Evolutionary conservation across 2,329 filamentous ascomycete species (phyloP).

Genomic region (Aspergillus hiratsukae): DNA sequence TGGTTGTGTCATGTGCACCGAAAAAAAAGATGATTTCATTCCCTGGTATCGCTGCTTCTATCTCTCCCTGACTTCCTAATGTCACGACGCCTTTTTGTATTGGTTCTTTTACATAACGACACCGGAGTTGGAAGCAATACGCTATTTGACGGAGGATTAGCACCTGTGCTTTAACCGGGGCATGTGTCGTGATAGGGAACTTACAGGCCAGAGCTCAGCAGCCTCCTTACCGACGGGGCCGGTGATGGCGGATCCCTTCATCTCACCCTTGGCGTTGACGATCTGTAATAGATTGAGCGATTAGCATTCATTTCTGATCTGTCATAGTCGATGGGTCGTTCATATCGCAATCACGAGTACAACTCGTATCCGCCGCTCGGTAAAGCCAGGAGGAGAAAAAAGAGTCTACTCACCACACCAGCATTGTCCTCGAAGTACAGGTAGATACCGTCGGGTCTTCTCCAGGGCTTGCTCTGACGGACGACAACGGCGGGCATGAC

Average conservation of each 20-base stretch:
- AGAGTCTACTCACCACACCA: conserved; percentile 72
- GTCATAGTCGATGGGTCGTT: background rate
- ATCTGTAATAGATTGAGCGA: conserved; percentile 55
- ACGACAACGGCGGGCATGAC: conserved; percentile 99
- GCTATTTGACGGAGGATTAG: conserved; percentile 46
- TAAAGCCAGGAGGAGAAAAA: background rate
- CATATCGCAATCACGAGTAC: too few species aligned
- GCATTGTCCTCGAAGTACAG: conserved; percentile 99
- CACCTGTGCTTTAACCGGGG: background rate
- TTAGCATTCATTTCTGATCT: background rate
- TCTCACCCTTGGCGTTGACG: conserved; percentile 99
- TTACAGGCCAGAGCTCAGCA: conserved; percentile 97
- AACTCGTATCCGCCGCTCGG: background rate
- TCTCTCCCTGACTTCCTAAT: conserved; percentile 12
- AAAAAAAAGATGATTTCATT: conserved; percentile 1
- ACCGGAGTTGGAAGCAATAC: conserved; percentile 99
- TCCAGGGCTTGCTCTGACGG: conserved; percentile 98
- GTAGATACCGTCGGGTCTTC: conserved; percentile 96
- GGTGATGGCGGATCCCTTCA: conserved; percentile 99
- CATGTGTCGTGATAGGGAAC: conserved; percentile 34
- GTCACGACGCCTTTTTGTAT: conserved; percentile 4
- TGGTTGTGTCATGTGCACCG: conserved; percentile 18
- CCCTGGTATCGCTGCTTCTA: conserved; percentile 11
- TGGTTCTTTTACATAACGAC: conserved; percentile 87
- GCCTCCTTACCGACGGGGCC: conserved; percentile 99